A percentile compares a stretch with the other conserved stretches of the same genome.
Evolutionary conservation across 805 yeast species (phyloP).

Genomic region (Yarrowia sp.): DNA sequence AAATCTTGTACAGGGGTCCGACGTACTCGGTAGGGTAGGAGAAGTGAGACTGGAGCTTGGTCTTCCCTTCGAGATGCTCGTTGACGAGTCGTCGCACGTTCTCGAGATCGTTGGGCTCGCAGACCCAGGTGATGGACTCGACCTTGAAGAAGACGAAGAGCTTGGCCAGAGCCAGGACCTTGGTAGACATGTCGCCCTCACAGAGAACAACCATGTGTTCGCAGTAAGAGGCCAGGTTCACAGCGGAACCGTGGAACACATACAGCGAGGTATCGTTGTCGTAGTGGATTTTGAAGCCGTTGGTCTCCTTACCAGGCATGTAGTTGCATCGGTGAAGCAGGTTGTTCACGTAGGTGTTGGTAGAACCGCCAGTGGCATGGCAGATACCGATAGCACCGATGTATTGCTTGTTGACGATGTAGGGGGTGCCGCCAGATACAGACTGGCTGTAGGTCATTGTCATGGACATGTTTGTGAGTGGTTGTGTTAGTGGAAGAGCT

Average conservation of each 20-base stretch:
- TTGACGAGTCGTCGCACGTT: conserved; percentile 9
- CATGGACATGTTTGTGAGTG: conserved; percentile 1
- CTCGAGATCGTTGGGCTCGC: conserved; percentile 23
- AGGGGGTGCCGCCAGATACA: conserved; percentile 31
- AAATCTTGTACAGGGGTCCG: conserved; percentile 21
- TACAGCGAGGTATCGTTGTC: conserved; percentile 32
- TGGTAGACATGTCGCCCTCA: conserved; percentile 19
- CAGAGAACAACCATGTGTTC: conserved; percentile 34
- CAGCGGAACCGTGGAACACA: conserved; percentile 31
- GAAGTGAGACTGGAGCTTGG: conserved; percentile 28
- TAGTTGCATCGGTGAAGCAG: conserved; percentile 34
- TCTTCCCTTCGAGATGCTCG: conserved; percentile 14
- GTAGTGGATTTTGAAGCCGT: conserved; percentile 31
- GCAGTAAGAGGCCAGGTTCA: conserved; percentile 31
- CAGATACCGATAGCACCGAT: conserved; percentile 24
- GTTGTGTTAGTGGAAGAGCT: neutral
- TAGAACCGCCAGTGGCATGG: conserved; percentile 34
- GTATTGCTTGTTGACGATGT: conserved; percentile 33
- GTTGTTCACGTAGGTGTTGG: conserved; percentile 25
- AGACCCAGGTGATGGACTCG: conserved; percentile 36
- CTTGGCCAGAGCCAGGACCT: conserved; percentile 29
- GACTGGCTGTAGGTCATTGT: conserved; percentile 37
- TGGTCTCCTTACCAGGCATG: conserved; percentile 29
- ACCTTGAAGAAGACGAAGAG: conserved; percentile 33
- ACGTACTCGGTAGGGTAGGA: conserved; percentile 34